phyloP scores from a whole-genome alignment of 2,329 filamentous ascomycete genomes.

The Anthostomella pinea region DNA sequence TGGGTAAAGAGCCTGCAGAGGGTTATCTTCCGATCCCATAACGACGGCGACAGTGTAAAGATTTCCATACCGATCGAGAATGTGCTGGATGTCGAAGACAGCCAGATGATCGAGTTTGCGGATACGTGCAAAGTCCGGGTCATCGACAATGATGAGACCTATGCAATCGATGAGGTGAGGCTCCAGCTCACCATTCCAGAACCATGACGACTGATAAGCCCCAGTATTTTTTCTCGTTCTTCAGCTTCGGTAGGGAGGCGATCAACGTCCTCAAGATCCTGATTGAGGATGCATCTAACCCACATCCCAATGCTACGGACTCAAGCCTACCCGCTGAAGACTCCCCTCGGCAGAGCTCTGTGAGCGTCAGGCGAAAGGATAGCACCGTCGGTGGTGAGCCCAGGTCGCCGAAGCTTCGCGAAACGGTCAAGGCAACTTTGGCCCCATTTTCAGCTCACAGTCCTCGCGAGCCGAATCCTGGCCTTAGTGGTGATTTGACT shows the following conservation, averaged over 20 bases:
- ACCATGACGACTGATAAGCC: constrained; percentile 23
- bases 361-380: constrained; percentile 10
- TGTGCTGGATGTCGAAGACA: constrained; percentile 89
- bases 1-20: constrained; percentile 95
- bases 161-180: constrained; percentile 87
- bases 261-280: constrained; percentile 73
- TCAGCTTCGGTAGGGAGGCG: constrained; percentile 79
- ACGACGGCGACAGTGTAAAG: constrained; percentile 95
- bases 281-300: constrained; percentile 60
- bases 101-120: constrained; percentile 83
- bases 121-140: constrained; percentile 93
- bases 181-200: neutral
- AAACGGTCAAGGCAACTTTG: constrained; percentile 61
- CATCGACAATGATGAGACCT: constrained; percentile 90
- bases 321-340: constrained; percentile 5
- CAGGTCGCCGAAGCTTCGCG: constrained; percentile 44
- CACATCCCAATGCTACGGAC: constrained; percentile 34
- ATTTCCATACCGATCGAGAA: constrained; percentile 87
- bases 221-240: constrained; percentile 95
- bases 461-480: constrained; percentile 48
- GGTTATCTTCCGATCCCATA: constrained; percentile 92
- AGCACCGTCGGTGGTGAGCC: constrained; percentile 20
- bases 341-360: constrained; percentile 13
- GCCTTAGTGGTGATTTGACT: constrained; percentile 51
- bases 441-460: constrained; percentile 47